Conservation (phyloP, 805 yeast species). For the Suhomyces sp. region DNA sequence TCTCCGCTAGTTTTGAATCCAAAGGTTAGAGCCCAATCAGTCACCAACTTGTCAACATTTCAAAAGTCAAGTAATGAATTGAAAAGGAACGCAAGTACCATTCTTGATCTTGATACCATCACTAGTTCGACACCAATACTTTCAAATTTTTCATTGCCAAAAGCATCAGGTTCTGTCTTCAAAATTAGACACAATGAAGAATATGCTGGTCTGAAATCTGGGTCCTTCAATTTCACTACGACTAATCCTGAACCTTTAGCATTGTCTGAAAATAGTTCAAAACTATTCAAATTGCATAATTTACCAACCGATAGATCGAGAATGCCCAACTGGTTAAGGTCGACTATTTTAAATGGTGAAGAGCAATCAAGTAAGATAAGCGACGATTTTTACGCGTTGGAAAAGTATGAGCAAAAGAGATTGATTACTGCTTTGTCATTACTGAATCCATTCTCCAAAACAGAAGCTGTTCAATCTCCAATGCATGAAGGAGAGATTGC, state of each 20-base stretch:
- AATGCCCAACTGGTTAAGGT: slow-evolving; percentile 38
- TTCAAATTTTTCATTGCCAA: slow-evolving; percentile 57
- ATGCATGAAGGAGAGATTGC: slow-evolving; percentile 19
- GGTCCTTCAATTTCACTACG: slow-evolving; percentile 13
- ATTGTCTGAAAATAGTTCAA: slow-evolving; percentile 12
- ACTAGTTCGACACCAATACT: slow-evolving; percentile 34
- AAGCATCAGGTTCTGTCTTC: slow-evolving; percentile 33
- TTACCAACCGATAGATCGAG: slow-evolving; percentile 35
- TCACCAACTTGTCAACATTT: slow-evolving; percentile 14
- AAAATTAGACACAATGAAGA: slow-evolving; percentile 56
- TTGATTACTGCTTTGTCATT: slow-evolving; percentile 41
- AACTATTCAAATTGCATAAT: slow-evolving; percentile 22
- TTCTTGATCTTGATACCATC: slow-evolving; percentile 15
- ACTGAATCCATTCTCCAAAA: slow-evolving; percentile 4
- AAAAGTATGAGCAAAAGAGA: slow-evolving; percentile 66
- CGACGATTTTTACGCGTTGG: slow-evolving; percentile 59
- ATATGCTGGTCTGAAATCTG: slow-evolving; percentile 13
- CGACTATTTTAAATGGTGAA: slow-evolving; percentile 9
- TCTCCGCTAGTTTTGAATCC: slow-evolving; percentile 10
- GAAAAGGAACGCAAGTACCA: slow-evolving; percentile 8
- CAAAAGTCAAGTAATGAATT: slow-evolving; percentile 13
- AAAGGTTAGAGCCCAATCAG: slow-evolving; percentile 17
- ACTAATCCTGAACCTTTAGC: slow-evolving; percentile 8
- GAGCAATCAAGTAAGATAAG: slow-evolving; percentile 18
- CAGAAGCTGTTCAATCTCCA: slow-evolving; percentile 5